These are phyloP conservation scores for Wallacemonas sp. DNA, from an alignment of 208 protist species.

Conservation along the genomic window DNA sequence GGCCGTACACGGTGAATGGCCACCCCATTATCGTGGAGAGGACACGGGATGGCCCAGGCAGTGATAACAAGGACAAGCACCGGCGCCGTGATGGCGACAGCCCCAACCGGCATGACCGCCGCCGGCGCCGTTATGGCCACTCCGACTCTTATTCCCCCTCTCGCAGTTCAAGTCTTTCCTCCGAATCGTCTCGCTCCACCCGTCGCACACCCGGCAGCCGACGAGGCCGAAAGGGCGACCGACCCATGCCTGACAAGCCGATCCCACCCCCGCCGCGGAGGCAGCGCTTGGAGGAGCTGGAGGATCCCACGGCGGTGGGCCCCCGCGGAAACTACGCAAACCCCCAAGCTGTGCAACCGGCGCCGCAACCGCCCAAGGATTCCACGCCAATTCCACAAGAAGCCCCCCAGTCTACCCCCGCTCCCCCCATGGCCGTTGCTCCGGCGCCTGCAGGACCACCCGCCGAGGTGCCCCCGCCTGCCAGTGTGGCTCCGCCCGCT, in stretches of 20 bases:
- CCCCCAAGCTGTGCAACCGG: too few relatives aligned
- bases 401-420: too few relatives aligned
- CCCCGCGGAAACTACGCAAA: too few relatives aligned
- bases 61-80: not conserved
- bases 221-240: too few relatives aligned
- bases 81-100: not conserved
- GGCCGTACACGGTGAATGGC: slow-evolving; percentile 12
- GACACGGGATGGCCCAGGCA: not conserved
- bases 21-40: not conserved
- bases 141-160: not conserved
- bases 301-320: slow-evolving; percentile 1
- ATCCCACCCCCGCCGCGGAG: too few relatives aligned
- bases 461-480: too few relatives aligned
- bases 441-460: too few relatives aligned
- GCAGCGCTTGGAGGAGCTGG: not conserved
- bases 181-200: not conserved
- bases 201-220: too few relatives aligned
- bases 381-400: slow-evolving; percentile 1
- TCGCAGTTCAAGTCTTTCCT: not conserved
- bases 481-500: too few relatives aligned
- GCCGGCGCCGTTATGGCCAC: not conserved
- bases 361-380: not conserved
- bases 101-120: not conserved
- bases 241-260: too few relatives aligned
- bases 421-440: too few relatives aligned